Evolutionary conservation across 441 rosid species (phyloP).

Genomic region (Metrosideros polymorpha): DNA sequence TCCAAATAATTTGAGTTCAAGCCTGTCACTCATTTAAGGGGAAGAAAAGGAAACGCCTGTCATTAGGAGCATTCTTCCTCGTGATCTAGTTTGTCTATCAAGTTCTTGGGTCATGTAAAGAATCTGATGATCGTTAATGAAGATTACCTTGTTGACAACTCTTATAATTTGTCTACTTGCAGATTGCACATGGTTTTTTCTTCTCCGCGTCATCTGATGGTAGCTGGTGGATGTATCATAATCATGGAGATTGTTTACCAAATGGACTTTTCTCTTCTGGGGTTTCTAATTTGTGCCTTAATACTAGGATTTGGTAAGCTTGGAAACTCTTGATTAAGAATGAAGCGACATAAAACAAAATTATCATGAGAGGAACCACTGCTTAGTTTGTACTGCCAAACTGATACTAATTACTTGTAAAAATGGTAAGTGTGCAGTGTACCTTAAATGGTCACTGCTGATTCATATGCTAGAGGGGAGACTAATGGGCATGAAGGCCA

Average conservation of each 20-base stretch:
- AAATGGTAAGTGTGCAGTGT: not conserved
- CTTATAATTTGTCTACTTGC: conserved; percentile 7
- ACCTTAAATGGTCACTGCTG: not conserved
- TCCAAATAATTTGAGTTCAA: not conserved
- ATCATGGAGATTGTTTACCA: conserved; percentile 69
- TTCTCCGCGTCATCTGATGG: conserved; percentile 90
- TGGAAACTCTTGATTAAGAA: not conserved
- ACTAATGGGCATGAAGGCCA: not conserved
- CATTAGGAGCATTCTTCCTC: not conserved
- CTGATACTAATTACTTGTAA: not conserved
- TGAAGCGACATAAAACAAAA: not conserved
- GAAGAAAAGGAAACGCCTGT: no score
- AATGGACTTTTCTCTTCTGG: conserved; percentile 78
- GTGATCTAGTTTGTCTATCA: not conserved
- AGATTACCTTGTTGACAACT: not conserved
- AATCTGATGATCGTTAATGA: not conserved
- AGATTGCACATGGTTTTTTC: conserved; percentile 99
- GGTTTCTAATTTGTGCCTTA: conserved; percentile 67
- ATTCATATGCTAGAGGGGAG: not conserved
- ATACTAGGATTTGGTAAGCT: conserved; percentile 71
- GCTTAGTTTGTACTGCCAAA: not conserved
- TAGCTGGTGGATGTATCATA: conserved; percentile 75
- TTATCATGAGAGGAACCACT: not conserved
- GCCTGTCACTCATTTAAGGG: no score
- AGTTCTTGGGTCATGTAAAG: not conserved